Conservation (phyloP, 2,329 filamentous ascomycete species). For the Fusarium veterinarium region DNA sequence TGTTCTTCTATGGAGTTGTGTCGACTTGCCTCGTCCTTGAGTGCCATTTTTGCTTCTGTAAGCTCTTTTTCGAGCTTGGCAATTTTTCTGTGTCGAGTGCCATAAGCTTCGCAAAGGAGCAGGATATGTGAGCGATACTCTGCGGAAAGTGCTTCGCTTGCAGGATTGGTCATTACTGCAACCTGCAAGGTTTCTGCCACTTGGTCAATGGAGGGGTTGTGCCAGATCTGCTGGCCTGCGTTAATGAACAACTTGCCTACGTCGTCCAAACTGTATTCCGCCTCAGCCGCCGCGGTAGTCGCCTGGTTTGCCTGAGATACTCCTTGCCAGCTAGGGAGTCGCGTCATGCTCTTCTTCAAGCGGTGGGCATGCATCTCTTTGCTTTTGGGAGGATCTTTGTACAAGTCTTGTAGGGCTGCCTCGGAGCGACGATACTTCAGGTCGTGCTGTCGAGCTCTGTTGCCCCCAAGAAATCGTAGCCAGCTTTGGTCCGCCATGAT, state of each 20-base stretch:
- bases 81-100: conserved; percentile 43
- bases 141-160: conserved; percentile 51
- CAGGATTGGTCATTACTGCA: conserved; percentile 53
- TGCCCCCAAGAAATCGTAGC: conserved; percentile 43
- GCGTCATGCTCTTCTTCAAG: conserved; percentile 12
- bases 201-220: conserved; percentile 57
- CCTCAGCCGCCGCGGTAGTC: background rate
- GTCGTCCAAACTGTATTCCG: conserved; percentile 11
- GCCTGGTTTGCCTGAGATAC: background rate
- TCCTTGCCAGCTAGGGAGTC: conserved; percentile 31
- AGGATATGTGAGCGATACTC: conserved; percentile 58
- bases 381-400: conserved; percentile 8
- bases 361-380: conserved; percentile 1
- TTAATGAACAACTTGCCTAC: conserved; percentile 31
- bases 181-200: conserved; percentile 59
- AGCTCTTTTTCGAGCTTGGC: conserved; percentile 52
- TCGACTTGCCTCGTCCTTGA: conserved; percentile 51
- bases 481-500: conserved; percentile 41
- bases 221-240: conserved; percentile 46
- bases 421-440: conserved; percentile 38
- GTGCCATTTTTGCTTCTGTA: conserved; percentile 50
- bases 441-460: conserved; percentile 35
- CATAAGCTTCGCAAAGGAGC: conserved; percentile 53
- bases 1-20: conserved; percentile 41
- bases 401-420: conserved; percentile 30